Evolutionary conservation across 148 eudicot genomes (phyloP), one percentile per base, ranked within the genome.

Genomic region (Selenicereus undatus): DNA sequence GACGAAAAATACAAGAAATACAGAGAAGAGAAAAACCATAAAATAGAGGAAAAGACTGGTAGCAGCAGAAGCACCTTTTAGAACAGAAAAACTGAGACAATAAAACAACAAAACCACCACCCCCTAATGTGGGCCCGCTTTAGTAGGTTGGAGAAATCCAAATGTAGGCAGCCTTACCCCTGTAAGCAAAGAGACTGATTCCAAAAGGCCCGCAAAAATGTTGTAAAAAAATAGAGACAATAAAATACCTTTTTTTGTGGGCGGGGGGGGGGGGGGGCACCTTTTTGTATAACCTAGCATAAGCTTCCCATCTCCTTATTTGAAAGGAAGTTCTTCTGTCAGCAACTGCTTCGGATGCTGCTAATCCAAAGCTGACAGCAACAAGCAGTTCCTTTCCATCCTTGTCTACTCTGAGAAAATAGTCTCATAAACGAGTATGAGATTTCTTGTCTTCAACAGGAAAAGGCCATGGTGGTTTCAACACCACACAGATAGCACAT

Each of bases 281-380:
- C 97, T 95, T 95, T 85, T 93, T 91, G 86, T 90, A 90, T 65
- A 95, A 86, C 69, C 87, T 90, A 83, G 97, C 98, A 90, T 91
- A 90, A 80, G 95, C 95, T 88, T 95, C 97, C 98, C 97, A 95
- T 83, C 97, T 78, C 88, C 90, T 90, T 75, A 86, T 77, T 79
- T 93, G 95, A 83, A 84, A 85, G 80, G 93, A 85, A 74, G 89
- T 89, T 88, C 93, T 88, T 85, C 98, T 91, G 80, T 93, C 89
- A 64, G 94, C 97, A 79, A 95, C 97, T 85, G 92, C 95, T 87
- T 93, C 98, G 84, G 95, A 91, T 71, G 97, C 94, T 70, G 90
- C 88, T 75, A 93, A 83, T 21, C 90, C 95, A 88, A 91, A 95
- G 83, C 97, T 89, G 78, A 90, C 97, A 84, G 97, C 98, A 86